A percentile compares a stretch with the other conserved stretches of the same genome.
These are phyloP conservation scores for Fusarium aywerte DNA, from an alignment of 2,329 filamentous ascomycete genomes.

Conservation along the genomic window DNA sequence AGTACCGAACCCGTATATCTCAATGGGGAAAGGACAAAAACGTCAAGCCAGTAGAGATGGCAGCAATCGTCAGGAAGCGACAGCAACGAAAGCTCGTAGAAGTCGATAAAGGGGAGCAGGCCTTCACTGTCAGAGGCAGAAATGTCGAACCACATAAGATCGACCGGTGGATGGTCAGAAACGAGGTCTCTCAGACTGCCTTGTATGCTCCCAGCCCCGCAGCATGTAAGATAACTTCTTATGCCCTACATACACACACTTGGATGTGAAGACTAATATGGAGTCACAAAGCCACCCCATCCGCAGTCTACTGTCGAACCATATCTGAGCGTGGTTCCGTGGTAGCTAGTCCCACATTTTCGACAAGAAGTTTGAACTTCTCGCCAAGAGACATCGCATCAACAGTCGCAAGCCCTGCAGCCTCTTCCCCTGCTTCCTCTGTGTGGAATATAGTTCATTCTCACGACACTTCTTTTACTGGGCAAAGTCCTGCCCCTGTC, in stretches of 20 bases:
- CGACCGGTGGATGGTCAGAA: slow-evolving; percentile 4
- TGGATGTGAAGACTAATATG: not conserved
- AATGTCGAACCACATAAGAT: not conserved
- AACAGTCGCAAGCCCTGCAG: fast-evolving
- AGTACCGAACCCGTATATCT: not conserved
- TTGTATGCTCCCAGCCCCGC: slow-evolving; percentile 1
- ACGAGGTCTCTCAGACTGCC: not conserved
- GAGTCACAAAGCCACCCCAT: not conserved
- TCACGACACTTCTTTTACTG: not conserved
- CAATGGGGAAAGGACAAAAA: slow-evolving; percentile 14
- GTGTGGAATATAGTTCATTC: fast-evolving
- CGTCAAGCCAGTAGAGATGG: not conserved
- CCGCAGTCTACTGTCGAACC: not conserved
- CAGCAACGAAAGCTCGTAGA: not conserved
- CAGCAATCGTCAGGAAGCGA: not conserved
- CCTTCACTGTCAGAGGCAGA: not conserved
- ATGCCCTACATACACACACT: fast-evolving
- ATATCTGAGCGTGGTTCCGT: not conserved
- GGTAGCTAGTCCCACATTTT: not conserved
- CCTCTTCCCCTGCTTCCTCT: fast-evolving
- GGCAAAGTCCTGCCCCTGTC: not conserved
- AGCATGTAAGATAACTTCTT: not conserved
- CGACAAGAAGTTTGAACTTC: not conserved
- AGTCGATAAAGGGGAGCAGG: not conserved
- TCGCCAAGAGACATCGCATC: fast-evolving